phyloP scores from a whole-genome alignment of 164 flowering plant genomes.

The Saururus chinensis region DNA sequence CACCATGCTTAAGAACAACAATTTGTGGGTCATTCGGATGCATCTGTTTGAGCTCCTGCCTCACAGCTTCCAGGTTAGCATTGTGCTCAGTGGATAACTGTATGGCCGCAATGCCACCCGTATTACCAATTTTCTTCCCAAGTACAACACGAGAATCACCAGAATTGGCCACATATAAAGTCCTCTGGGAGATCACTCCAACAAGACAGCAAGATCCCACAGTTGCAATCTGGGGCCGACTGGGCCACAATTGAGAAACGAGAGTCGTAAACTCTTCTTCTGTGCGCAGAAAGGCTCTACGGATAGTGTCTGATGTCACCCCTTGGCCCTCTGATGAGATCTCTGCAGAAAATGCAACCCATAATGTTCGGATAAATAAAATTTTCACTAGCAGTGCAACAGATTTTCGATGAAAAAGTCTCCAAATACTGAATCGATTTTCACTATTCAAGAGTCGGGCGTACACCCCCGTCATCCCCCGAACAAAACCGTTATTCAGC shows the following conservation, averaged over 20 bases:
- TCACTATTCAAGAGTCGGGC: neutral
- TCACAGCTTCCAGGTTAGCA: conserved; percentile 51
- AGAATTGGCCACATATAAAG: conserved; percentile 59
- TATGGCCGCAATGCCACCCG: conserved; percentile 51
- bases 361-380: neutral
- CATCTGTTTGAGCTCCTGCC: conserved; percentile 52
- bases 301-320: conserved; percentile 47
- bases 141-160: conserved; percentile 80
- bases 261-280: conserved; percentile 59
- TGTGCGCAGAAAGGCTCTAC: conserved; percentile 43
- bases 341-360: conserved; percentile 26
- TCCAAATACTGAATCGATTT: neutral
- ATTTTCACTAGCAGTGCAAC: neutral
- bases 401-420: neutral
- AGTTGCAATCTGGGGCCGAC: conserved; percentile 47
- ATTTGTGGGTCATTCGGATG: conserved; percentile 79
- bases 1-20: conserved; percentile 69
- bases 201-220: conserved; percentile 78
- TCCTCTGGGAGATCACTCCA: conserved; percentile 53
- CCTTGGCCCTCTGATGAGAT: conserved; percentile 38
- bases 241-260: conserved; percentile 48
- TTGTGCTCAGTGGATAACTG: conserved; percentile 71
- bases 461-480: too few relatives aligned
- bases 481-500: too few relatives aligned
- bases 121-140: conserved; percentile 53